Conservation (phyloP, 306 rosid genomes). For the Vicia faba region DNA sequence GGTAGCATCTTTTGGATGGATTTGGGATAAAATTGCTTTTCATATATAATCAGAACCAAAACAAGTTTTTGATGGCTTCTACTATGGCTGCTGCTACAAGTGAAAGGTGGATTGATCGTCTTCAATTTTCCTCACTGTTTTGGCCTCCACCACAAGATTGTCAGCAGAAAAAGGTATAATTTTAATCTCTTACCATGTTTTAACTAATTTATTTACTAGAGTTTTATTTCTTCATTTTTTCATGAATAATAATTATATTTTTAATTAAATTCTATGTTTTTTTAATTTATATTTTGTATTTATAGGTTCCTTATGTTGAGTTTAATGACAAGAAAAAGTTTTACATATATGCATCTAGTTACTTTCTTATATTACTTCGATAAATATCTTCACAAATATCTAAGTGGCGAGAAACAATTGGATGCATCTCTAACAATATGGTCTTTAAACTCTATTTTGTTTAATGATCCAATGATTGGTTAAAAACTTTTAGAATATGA, state of each 20-base stretch:
- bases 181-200: neutral
- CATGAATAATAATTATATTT: neutral
- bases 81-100: slow-evolving; percentile 65
- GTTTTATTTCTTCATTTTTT: neutral
- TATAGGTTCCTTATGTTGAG: neutral
- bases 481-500: neutral
- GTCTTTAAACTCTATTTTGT: slow-evolving; percentile 7
- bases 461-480: neutral
- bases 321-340: neutral
- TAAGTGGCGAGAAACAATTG: neutral
- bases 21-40: slow-evolving; percentile 30
- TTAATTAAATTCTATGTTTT: neutral
- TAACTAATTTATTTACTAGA: neutral
- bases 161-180: slow-evolving; percentile 66
- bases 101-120: slow-evolving; percentile 80
- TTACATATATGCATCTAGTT: neutral
- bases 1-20: slow-evolving; percentile 57
- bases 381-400: slow-evolving; percentile 3
- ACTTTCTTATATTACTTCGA: slow-evolving; percentile 1
- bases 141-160: slow-evolving; percentile 83
- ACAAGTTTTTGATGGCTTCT: slow-evolving; percentile 35
- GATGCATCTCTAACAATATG: neutral
- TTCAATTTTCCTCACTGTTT: slow-evolving; percentile 75
- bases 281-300: neutral
- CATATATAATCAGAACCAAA: slow-evolving; percentile 23